Evolutionary conservation across 1,284 basidiomycete species (phyloP).

Genomic region (Cryptococcus jaspeensis): DNA sequence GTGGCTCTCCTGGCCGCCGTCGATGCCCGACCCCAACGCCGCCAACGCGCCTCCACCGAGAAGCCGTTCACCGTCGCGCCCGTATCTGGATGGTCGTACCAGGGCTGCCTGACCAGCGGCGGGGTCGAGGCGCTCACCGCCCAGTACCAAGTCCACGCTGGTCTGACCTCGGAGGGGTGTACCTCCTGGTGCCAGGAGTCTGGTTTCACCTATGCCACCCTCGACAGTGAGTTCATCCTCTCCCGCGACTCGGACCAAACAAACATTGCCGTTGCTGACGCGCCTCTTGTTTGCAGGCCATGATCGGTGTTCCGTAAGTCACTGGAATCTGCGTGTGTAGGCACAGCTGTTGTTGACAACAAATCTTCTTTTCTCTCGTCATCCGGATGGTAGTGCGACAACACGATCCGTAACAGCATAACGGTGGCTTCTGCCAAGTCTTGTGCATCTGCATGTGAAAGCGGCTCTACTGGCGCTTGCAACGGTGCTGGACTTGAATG

Average conservation of each 20-base stretch:
- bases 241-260: not conserved
- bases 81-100: conserved; percentile 16
- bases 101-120: conserved; percentile 17
- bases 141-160: not conserved
- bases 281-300: conserved; percentile 7
- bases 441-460: too few relatives aligned
- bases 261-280: not conserved
- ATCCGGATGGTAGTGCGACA: too few relatives aligned
- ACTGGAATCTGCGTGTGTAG: not conserved
- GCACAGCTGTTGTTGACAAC: too few relatives aligned
- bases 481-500: too few relatives aligned
- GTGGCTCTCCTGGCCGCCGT: not conserved
- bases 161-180: conserved; percentile 19
- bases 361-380: too few relatives aligned
- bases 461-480: too few relatives aligned
- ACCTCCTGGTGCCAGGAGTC: conserved; percentile 7
- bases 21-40: not conserved
- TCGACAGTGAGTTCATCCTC: conserved; percentile 14
- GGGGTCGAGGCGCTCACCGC: conserved; percentile 12
- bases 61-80: conserved; percentile 9
- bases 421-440: too few relatives aligned
- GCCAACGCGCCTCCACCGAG: not conserved
- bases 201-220: conserved; percentile 21
- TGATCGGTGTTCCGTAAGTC: conserved; percentile 21
- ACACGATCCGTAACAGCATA: too few relatives aligned